These are phyloP conservation scores for Thielaviopsis ethacetica DNA, from an alignment of 2,329 filamentous ascomycete species.

Conservation along the genomic window DNA sequence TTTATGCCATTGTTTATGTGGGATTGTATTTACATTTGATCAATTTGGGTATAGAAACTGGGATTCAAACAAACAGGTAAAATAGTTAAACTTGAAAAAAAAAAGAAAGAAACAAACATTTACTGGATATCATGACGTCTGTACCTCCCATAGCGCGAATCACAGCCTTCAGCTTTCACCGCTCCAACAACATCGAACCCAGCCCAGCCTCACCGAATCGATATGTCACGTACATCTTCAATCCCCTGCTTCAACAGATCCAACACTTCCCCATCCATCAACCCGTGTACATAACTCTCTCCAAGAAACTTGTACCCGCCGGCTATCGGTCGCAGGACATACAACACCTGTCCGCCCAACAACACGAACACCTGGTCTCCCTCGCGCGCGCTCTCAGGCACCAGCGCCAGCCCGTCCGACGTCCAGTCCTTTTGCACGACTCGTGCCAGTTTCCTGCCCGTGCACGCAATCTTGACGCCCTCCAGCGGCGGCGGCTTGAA, in stretches of 20 bases:
- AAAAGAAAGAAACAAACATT: background rate
- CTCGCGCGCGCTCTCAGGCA: constrained; percentile 8
- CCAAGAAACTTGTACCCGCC: constrained; percentile 15
- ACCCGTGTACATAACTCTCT: constrained; percentile 16
- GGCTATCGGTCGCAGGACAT: constrained; percentile 12
- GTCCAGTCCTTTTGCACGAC: constrained; percentile 13
- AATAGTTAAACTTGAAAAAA: background rate
- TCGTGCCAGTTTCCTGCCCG: constrained; percentile 10
- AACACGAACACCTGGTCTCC: constrained; percentile 15
- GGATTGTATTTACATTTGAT: background rate
- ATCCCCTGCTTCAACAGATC: constrained; percentile 12
- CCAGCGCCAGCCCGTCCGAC: constrained; percentile 12
- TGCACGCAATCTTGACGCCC: constrained; percentile 12
- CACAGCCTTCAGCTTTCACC: background rate
- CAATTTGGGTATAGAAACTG: background rate
- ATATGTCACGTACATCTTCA: constrained; percentile 10
- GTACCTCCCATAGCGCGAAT: background rate
- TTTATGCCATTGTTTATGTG: too few relatives aligned
- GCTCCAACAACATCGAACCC: background rate
- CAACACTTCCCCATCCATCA: constrained; percentile 16
- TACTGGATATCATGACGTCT: background rate
- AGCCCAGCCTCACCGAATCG: constrained; percentile 6
- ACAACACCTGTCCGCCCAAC: constrained; percentile 14
- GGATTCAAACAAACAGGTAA: background rate
- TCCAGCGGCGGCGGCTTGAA: constrained; percentile 4